These are phyloP conservation scores for Kwoniella sp. DNA, from an alignment of 768 basidiomycete genomes.

Conservation along the genomic window DNA sequence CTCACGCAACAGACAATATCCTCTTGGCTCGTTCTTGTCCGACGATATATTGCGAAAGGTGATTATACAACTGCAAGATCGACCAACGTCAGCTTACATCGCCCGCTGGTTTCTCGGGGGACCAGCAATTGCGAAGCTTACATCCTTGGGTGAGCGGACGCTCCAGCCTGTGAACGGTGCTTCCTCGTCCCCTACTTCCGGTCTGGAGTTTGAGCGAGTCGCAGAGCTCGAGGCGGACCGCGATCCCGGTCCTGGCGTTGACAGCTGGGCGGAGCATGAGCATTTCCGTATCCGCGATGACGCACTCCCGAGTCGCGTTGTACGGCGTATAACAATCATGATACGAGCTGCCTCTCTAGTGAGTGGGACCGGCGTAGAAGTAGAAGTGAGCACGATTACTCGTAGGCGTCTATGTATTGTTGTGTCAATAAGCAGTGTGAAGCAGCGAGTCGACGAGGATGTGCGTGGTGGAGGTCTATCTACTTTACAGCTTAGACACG, in stretches of 20 bases:
- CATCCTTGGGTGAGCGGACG: conserved; percentile 41
- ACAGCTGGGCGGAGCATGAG: too few relatives aligned
- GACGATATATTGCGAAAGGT: conserved; percentile 84
- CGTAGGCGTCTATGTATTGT: too few relatives aligned
- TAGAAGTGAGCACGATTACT: too few relatives aligned
- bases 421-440: too few relatives aligned
- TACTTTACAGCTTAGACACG: neutral
- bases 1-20: conserved; percentile 88
- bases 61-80: conserved; percentile 77
- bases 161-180: conserved; percentile 32
- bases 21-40: conserved; percentile 94
- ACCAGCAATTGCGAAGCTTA: too few relatives aligned
- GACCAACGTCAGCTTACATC: too few relatives aligned
- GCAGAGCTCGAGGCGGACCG: neutral
- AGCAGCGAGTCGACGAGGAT: neutral
- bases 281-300: too few relatives aligned
- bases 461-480: neutral
- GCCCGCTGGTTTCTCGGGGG: too few relatives aligned
- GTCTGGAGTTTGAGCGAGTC: neutral
- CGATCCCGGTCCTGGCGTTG: neutral
- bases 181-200: neutral
- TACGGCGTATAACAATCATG: neutral
- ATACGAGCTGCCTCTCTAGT: too few relatives aligned
- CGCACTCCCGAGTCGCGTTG: neutral
- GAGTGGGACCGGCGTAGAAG: too few relatives aligned